Percentiles rank a stretch among this genome's conserved stretches.
These are phyloP conservation scores for Talaromyces wortmannii DNA, from an alignment of 495 filamentous ascomycete genomes.

Conservation along the genomic window DNA sequence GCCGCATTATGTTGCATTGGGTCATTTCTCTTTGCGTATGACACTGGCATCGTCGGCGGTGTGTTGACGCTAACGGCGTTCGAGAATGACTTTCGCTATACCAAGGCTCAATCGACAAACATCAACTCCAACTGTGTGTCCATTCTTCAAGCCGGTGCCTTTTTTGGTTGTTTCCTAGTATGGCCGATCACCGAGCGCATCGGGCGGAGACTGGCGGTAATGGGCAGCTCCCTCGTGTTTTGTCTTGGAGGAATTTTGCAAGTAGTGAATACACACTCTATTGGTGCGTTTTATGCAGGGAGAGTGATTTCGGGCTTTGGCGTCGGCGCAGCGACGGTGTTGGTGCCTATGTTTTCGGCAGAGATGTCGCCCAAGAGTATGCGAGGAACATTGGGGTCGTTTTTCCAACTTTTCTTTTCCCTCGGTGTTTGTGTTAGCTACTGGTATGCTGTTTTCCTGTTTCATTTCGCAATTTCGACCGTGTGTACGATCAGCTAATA, in stretches of 20 bases:
- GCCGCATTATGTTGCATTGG: constrained; percentile 8
- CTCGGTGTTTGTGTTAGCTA: constrained; percentile 23
- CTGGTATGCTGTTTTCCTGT: too few relatives aligned
- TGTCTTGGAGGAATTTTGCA: constrained; percentile 36
- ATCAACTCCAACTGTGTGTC: constrained; percentile 19
- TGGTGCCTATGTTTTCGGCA: constrained; percentile 46
- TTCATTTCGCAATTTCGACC: too few relatives aligned
- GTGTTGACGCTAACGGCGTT: constrained; percentile 30
- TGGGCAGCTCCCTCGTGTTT: constrained; percentile 32
- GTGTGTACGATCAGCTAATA: constrained; percentile 10
- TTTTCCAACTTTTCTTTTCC: constrained; percentile 42
- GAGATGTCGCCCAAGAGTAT: constrained; percentile 51
- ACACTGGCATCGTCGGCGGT: constrained; percentile 27
- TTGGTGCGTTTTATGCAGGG: constrained; percentile 38
- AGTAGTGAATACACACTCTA: constrained; percentile 30
- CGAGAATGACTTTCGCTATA: constrained; percentile 22
- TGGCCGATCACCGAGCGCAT: constrained; percentile 32
- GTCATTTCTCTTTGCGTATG: constrained; percentile 31
- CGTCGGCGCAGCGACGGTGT: constrained; percentile 44
- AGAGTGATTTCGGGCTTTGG: constrained; percentile 49
- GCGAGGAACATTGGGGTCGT: constrained; percentile 39
- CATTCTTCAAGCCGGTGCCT: constrained; percentile 13
- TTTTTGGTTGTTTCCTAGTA: constrained; percentile 28
- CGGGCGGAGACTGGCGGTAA: constrained; percentile 38
- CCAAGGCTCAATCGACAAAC: constrained; percentile 15